These are phyloP conservation scores for Arthrobotrys conoides DNA, from an alignment of 2,329 filamentous ascomycete species.

Conservation along the genomic window DNA sequence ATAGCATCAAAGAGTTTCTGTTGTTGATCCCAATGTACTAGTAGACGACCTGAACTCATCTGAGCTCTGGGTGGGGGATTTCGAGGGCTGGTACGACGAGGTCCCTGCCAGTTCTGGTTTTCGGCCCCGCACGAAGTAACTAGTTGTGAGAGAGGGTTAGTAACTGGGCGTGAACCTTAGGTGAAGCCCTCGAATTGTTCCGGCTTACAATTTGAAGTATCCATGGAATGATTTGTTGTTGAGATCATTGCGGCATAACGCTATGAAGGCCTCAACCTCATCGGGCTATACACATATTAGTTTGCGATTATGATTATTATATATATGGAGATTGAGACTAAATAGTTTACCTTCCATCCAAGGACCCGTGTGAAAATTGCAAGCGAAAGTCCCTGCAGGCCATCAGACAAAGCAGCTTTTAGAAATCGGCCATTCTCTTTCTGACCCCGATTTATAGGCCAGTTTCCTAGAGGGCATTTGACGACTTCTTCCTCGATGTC, in stretches of 20 bases:
- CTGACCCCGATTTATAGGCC: constrained; percentile 71
- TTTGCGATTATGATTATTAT: neutral
- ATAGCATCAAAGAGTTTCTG: constrained; percentile 9
- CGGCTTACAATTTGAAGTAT: constrained; percentile 57
- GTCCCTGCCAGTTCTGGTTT: constrained; percentile 29
- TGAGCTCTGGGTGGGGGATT: neutral
- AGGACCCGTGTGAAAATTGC: constrained; percentile 50
- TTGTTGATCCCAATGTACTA: constrained; percentile 45
- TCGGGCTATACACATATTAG: constrained; percentile 33
- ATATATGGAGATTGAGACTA: neutral
- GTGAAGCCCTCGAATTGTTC: neutral
- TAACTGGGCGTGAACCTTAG: neutral
- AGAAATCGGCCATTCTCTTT: constrained; percentile 71
- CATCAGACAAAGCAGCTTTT: constrained; percentile 66
- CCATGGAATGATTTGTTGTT: constrained; percentile 51
- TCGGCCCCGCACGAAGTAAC: constrained; percentile 53
- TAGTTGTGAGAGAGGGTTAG: constrained; percentile 6
- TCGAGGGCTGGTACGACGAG: constrained; percentile 20
- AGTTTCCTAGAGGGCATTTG: constrained; percentile 71
- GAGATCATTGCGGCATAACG: constrained; percentile 55
- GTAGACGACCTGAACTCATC: constrained; percentile 29
- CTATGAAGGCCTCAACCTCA: constrained; percentile 56
- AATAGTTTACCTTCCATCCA: constrained; percentile 41
- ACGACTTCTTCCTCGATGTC: constrained; percentile 70
- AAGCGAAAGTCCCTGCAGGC: constrained; percentile 66